These are phyloP conservation scores for Brassica hybrid DNA, from an alignment of 441 rosid genomes.

Conservation along the genomic window DNA sequence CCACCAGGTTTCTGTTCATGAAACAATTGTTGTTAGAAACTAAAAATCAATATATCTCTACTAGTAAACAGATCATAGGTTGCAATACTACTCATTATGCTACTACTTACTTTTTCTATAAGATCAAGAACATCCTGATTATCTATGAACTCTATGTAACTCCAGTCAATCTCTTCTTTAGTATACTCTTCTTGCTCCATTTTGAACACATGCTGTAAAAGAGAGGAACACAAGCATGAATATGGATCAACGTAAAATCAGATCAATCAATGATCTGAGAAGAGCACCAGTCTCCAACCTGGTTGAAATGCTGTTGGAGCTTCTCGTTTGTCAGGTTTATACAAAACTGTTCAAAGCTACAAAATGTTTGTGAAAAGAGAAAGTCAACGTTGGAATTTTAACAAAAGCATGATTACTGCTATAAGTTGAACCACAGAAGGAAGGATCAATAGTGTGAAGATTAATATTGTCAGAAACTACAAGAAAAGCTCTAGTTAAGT, in stretches of 20 bases:
- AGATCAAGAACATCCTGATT: constrained; percentile 81
- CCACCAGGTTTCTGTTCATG: constrained; percentile 96
- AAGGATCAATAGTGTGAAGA: constrained; percentile 10
- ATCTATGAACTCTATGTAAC: constrained; percentile 77
- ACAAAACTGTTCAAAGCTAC: constrained; percentile 88
- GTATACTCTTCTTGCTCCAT: constrained; percentile 91
- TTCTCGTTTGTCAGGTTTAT: constrained; percentile 85
- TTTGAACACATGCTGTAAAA: constrained; percentile 75
- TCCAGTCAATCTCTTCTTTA: constrained; percentile 80
- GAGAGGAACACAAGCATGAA: constrained; percentile 23
- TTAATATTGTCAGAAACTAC: constrained; percentile 13
- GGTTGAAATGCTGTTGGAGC: constrained; percentile 87
- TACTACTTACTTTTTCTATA: constrained; percentile 58
- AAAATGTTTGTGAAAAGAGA: constrained; percentile 24
- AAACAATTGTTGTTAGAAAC: constrained; percentile 41
- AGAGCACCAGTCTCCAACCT: constrained; percentile 52
- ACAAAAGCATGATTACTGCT: background rate
- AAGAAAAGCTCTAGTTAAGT: no score
- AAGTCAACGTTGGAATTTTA: constrained; percentile 22
- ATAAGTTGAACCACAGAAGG: constrained; percentile 15
- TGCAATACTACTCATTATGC: constrained; percentile 8
- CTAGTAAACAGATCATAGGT: no score
- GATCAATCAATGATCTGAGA: constrained; percentile 6
- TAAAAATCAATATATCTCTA: constrained; percentile 1
- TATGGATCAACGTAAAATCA: constrained; percentile 15